Conservation (phyloP, 164 flowering plant species). For the Pachysandra terminalis region DNA sequence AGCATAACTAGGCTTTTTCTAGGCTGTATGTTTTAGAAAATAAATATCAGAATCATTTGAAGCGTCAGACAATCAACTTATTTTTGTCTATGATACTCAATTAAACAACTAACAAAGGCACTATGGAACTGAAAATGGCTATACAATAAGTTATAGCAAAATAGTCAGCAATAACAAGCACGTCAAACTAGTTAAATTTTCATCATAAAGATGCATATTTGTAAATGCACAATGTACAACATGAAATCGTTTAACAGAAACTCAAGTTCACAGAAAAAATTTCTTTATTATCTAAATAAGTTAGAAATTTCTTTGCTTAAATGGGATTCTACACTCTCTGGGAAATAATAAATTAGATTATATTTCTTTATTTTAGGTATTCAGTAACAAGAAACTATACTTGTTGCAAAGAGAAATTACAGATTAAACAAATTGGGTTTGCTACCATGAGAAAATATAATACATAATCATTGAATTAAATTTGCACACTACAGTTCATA, state of each 20-base stretch:
- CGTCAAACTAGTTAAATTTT: background rate
- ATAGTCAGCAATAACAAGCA: background rate
- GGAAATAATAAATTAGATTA: background rate
- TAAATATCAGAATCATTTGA: no score
- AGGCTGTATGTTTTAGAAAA: no score
- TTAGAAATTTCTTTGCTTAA: background rate
- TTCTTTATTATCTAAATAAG: background rate
- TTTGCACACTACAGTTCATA: background rate
- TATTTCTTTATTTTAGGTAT: no score
- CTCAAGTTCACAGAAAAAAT: background rate
- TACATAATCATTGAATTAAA: background rate
- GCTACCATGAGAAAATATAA: background rate
- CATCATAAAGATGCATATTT: no score
- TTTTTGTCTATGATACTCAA: no score
- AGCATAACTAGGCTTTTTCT: no score
- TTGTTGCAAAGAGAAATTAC: no score
- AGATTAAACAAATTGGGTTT: background rate
- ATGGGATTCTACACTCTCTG: background rate
- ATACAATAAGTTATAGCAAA: background rate
- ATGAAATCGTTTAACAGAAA: background rate
- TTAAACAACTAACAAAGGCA: no score
- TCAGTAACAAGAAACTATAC: no score
- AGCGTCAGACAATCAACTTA: no score
- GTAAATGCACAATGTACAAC: background rate
- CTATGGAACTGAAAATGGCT: no score